Percentiles rank a stretch among this genome's conserved stretches.
These are phyloP conservation scores for Aspergillus vadensis DNA, from an alignment of 2,329 filamentous ascomycete species.

Conservation along the genomic window DNA sequence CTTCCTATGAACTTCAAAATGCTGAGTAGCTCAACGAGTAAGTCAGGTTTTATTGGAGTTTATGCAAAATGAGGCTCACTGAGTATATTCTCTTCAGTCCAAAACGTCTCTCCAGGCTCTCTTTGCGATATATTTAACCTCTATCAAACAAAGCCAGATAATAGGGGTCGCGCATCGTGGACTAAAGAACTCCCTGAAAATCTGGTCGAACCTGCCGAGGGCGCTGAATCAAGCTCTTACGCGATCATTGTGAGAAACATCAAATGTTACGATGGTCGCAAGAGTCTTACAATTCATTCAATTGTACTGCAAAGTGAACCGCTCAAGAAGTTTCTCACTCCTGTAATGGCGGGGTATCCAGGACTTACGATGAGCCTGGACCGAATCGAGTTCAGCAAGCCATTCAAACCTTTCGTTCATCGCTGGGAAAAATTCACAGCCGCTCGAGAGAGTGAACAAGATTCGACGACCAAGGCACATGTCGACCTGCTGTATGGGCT, in stretches of 20 bases:
- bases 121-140: background rate
- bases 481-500: slow-evolving; percentile 51
- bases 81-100: no score
- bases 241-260: slow-evolving; percentile 62
- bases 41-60: no score
- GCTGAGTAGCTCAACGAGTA: no score
- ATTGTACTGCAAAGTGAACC: background rate
- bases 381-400: slow-evolving; percentile 62
- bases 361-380: slow-evolving; percentile 62
- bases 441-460: slow-evolving; percentile 46
- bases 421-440: slow-evolving; percentile 58
- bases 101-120: background rate
- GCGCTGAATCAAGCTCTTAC: slow-evolving; percentile 62
- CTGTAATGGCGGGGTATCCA: slow-evolving; percentile 48
- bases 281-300: slow-evolving; percentile 62
- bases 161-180: background rate
- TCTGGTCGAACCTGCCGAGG: slow-evolving; percentile 45
- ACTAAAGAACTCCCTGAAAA: background rate
- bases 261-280: slow-evolving; percentile 60
- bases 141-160: background rate
- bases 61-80: no score
- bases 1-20: no score
- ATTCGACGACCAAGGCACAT: slow-evolving; percentile 51
- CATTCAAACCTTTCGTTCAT: slow-evolving; percentile 67
- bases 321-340: background rate